Percentiles rank a stretch among this genome's conserved stretches.
Evolutionary conservation across 345 rosid genomes (phyloP).

Genomic region (Cochlearia excelsa): DNA sequence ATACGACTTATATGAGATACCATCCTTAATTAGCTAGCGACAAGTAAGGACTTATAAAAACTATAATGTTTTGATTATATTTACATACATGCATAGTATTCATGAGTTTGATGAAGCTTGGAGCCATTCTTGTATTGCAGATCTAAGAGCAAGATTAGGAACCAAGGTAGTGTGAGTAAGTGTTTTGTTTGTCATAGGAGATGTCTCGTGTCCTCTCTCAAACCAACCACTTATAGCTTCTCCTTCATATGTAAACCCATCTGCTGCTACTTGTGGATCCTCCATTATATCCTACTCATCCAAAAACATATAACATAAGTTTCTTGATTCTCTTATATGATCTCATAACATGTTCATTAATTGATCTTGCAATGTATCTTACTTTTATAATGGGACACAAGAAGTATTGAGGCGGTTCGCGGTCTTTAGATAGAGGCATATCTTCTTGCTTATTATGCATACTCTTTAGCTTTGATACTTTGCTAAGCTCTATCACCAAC

Average conservation of each 20-base stretch:
- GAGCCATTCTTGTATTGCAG: slow-evolving; percentile 57
- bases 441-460: slow-evolving; percentile 10
- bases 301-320: not conserved
- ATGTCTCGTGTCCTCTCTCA: slow-evolving; percentile 48
- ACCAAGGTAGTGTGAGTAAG: slow-evolving; percentile 41
- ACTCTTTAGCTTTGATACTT: slow-evolving; percentile 63
- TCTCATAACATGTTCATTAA: not conserved
- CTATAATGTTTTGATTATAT: too few species aligned
- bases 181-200: slow-evolving; percentile 59
- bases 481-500: slow-evolving; percentile 56
- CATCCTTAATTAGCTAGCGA: too few species aligned
- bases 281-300: slow-evolving; percentile 63
- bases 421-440: not conserved
- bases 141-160: slow-evolving; percentile 48
- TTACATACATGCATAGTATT: too few species aligned
- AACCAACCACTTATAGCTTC: slow-evolving; percentile 64
- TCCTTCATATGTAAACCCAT: slow-evolving; percentile 69
- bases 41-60: too few species aligned
- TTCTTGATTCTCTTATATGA: not conserved
- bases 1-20: too few species aligned
- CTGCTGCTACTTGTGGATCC: slow-evolving; percentile 75
- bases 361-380: slow-evolving; percentile 6
- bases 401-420: slow-evolving; percentile 40
- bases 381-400: slow-evolving; percentile 75
- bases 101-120: slow-evolving; percentile 22